Base-by-base conservation (phyloP, 1,139 yeast species). In the Sugiyamaella sp. region DNA sequence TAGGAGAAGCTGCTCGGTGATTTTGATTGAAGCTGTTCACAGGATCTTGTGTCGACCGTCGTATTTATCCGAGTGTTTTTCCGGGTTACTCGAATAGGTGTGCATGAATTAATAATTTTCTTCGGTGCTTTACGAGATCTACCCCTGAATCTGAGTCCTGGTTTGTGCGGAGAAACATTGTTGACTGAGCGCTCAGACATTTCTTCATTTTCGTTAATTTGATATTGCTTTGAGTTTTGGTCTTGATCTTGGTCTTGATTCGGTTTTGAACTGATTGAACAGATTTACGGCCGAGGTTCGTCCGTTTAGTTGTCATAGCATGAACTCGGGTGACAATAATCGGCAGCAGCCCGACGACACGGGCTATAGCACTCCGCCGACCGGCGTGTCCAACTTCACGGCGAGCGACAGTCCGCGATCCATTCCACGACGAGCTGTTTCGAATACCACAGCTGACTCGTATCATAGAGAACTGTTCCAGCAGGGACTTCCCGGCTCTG, bases 351-450 rank as follows among this genome's bases (percentile, higher is more conserved):
- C 14, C 25, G 29, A 27, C 21, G 33, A 19, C 29, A 14, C 35
- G 33, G 40, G 40, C 17, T 14, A 25, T 33, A 19, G 33, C n/a
- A 32, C 21, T 4, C 39, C 29, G 17, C n/a, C 25, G 10, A 12
- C 48, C 9, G 38, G 21, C 27, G n/a, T 41, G 1, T 21, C 6
- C 20, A 35, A 37, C 41, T 19, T 24, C 9, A 22, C 16, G n/a
- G 37, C 14, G 8, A 25, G 25, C n/a, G 37, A 20, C 29, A 20
- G 33, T n/a, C 40, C 48, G 14, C 21, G 35, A 14, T 33, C 48
- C 5, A 27, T 44, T 22, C 40, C 48, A 9, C 35, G 48, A 44
- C 20, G 33, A 22, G 33, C 41, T 9, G 32, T 35, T n/a, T 35
- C 48, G 1, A 38, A 32, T 21, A 25, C 16, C 14, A 33, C 32